phyloP scores from a whole-genome alignment of 495 filamentous ascomycete species.

The Aspergillus nidulans region DNA sequence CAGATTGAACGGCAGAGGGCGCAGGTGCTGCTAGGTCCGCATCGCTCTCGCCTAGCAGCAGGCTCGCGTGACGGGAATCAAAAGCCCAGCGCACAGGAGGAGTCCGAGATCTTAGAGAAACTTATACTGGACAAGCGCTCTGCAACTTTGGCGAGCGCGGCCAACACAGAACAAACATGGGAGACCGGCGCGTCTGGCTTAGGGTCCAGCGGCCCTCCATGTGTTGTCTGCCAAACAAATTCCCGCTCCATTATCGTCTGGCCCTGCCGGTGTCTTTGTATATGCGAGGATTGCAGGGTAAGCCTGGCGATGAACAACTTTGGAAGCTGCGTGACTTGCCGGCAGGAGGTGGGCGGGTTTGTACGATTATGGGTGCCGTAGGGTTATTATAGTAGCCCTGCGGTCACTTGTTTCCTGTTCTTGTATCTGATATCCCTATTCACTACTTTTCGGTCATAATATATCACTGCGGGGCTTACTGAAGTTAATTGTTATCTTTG shows the following conservation, averaged over 20 bases:
- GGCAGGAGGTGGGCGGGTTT: slow-evolving; percentile 80
- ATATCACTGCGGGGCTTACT: background rate
- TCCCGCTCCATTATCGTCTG: slow-evolving; percentile 89
- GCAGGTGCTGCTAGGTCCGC: slow-evolving; percentile 55
- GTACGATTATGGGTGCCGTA: slow-evolving; percentile 87
- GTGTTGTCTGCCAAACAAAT: slow-evolving; percentile 87
- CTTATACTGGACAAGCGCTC: slow-evolving; percentile 64
- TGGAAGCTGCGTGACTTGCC: slow-evolving; percentile 88
- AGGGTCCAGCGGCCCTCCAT: slow-evolving; percentile 73
- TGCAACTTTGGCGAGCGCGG: slow-evolving; percentile 17
- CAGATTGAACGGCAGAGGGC: slow-evolving; percentile 61
- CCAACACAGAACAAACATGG: slow-evolving; percentile 45
- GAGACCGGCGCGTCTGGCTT: slow-evolving; percentile 65
- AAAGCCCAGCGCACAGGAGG: slow-evolving; percentile 61
- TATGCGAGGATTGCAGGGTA: slow-evolving; percentile 93
- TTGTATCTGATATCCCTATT: slow-evolving; percentile 7
- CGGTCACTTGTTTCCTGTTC: slow-evolving; percentile 2
- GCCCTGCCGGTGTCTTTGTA: slow-evolving; percentile 90
- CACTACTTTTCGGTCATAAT: background rate
- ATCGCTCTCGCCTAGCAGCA: slow-evolving; percentile 19
- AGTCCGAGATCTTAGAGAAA: slow-evolving; percentile 73
- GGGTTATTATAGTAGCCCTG: background rate
- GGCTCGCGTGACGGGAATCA: slow-evolving; percentile 24
- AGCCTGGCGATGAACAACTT: slow-evolving; percentile 96
- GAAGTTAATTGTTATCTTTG: background rate